Evolutionary conservation across 768 basidiomycete genomes (phyloP).

Genomic region (Mycena epipterygia): DNA sequence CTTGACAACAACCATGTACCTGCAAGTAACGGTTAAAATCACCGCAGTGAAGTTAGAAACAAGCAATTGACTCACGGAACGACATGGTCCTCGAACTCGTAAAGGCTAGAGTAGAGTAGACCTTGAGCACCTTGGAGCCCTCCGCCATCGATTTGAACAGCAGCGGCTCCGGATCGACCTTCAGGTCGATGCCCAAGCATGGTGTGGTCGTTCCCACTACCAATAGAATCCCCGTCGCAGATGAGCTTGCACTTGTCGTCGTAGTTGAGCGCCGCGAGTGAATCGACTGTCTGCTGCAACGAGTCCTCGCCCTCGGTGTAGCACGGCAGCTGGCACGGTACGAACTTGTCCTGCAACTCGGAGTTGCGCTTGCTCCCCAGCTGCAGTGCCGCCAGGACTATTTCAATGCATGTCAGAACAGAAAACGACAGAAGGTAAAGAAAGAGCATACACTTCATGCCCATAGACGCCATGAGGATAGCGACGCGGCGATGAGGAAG

Average conservation of each 20-base stretch:
- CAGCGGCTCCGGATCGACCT: conserved; percentile 91
- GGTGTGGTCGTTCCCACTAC: conserved; percentile 92
- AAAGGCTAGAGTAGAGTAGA: conserved; percentile 94
- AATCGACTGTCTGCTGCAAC: conserved; percentile 90
- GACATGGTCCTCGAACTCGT: conserved; percentile 95
- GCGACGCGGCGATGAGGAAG: conserved; percentile 80
- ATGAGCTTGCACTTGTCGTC: conserved; percentile 97
- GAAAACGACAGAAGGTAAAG: not conserved
- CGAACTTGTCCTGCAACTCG: conserved; percentile 94
- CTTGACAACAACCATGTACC: conserved; percentile 94
- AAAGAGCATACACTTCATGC: conserved; percentile 80
- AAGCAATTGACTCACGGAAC: conserved; percentile 87
- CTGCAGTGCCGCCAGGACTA: conserved; percentile 93
- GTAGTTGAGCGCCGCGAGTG: conserved; percentile 89
- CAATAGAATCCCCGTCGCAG: conserved; percentile 96
- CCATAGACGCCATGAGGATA: conserved; percentile 84
- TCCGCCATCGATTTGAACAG: conserved; percentile 94
- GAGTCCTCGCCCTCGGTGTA: conserved; percentile 98
- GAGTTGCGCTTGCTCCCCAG: conserved; percentile 85
- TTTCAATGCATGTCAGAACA: conserved; percentile 17
- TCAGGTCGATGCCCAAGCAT: conserved; percentile 94
- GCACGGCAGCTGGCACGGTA: conserved; percentile 93
- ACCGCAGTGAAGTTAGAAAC: not conserved
- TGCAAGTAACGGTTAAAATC: conserved; percentile 44
- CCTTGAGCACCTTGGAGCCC: conserved; percentile 90